Percentiles rank a stretch among this genome's conserved stretches.
These are phyloP conservation scores for Silybum marianum DNA, from an alignment of 129 eudicot species.

Conservation along the genomic window DNA sequence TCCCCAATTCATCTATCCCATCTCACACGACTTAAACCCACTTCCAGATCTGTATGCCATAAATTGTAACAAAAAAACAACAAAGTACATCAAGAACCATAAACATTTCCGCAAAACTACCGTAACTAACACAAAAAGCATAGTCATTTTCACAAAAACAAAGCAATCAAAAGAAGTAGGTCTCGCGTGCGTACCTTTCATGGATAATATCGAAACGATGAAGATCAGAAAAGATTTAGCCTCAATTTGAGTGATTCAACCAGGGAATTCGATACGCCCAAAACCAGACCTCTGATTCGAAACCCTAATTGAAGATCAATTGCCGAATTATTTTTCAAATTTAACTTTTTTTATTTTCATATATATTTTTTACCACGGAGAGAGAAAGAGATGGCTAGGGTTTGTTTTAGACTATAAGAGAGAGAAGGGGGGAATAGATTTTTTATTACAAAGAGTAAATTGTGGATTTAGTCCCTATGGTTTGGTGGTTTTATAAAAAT, in stretches of 20 bases:
- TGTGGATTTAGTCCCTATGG: no score
- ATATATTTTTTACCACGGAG: constrained; percentile 26
- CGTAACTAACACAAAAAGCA: neutral
- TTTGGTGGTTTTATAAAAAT: no score
- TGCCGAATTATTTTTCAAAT: constrained; percentile 30
- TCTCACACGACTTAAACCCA: constrained; percentile 44
- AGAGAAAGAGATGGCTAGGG: constrained; percentile 37
- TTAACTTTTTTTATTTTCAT: constrained; percentile 9
- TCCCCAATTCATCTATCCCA: constrained; percentile 57
- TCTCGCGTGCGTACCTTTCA: constrained; percentile 38
- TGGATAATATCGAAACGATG: constrained; percentile 35
- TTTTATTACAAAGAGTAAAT: neutral
- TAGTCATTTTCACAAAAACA: constrained; percentile 13
- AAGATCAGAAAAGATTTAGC: constrained; percentile 31
- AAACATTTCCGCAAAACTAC: constrained; percentile 4
- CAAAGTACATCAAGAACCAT: constrained; percentile 17
- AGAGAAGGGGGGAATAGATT: neutral
- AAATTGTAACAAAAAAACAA: constrained; percentile 32
- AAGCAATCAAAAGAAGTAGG: constrained; percentile 19
- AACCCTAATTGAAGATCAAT: constrained; percentile 63
- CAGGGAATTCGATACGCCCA: constrained; percentile 32
- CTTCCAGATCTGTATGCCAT: constrained; percentile 69
- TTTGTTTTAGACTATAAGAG: constrained; percentile 23
- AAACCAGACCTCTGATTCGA: constrained; percentile 42
- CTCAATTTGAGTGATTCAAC: constrained; percentile 20